These are phyloP conservation scores for Mallotus nudiflorus DNA, from an alignment of 345 rosid species.

Conservation along the genomic window DNA sequence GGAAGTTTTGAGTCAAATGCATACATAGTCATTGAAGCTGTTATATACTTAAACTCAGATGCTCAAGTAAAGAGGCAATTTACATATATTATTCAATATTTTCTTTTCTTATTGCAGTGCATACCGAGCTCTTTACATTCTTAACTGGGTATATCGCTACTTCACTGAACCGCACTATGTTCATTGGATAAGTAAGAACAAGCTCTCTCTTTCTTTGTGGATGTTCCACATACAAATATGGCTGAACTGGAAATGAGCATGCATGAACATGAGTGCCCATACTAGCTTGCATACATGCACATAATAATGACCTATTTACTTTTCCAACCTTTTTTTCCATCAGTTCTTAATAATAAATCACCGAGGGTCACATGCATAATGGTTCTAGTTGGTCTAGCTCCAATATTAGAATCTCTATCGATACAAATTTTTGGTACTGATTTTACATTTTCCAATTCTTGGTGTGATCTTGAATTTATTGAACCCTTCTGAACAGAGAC, in stretches of 20 bases:
- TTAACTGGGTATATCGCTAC: slow-evolving; percentile 71
- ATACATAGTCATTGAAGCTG: background rate
- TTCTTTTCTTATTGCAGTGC: slow-evolving; percentile 43
- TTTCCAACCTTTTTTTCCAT: too few species aligned
- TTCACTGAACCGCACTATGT: slow-evolving; percentile 56
- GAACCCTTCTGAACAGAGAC: too few species aligned
- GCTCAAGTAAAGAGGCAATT: background rate
- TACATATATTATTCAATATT: background rate
- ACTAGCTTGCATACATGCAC: too few species aligned
- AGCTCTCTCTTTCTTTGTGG: background rate
- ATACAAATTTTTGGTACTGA: background rate
- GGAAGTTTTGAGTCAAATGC: background rate
- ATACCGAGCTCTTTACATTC: slow-evolving; percentile 54
- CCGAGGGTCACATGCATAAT: background rate
- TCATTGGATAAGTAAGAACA: slow-evolving; percentile 60
- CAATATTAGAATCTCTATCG: background rate
- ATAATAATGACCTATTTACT: too few species aligned
- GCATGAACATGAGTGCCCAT: too few species aligned
- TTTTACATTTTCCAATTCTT: background rate
- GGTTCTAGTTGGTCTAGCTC: background rate
- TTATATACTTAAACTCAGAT: background rate
- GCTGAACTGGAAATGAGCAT: too few species aligned
- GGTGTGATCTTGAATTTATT: too few species aligned
- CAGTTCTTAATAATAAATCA: background rate
- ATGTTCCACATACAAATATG: background rate